These are phyloP conservation scores for Lactarius vividus DNA, from an alignment of 768 basidiomycete genomes.

Conservation along the genomic window DNA sequence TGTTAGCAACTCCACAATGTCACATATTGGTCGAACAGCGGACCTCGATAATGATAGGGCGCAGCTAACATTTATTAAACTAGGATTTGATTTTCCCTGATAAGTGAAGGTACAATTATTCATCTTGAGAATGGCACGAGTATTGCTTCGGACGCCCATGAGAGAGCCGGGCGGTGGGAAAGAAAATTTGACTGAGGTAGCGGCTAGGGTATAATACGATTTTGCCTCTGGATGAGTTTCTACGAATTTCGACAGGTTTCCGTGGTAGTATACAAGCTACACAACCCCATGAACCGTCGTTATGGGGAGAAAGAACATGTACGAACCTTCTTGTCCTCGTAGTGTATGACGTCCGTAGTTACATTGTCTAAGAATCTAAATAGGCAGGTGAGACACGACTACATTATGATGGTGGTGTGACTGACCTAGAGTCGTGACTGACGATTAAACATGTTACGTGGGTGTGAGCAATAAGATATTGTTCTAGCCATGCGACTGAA, in stretches of 20 bases:
- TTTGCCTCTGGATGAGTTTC: conserved; percentile 88
- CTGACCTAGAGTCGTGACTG: conserved; percentile 94
- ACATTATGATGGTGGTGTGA: conserved; percentile 11
- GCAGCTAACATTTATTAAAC: conserved; percentile 84
- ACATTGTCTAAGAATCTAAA: conserved; percentile 88
- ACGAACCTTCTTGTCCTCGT: conserved; percentile 84
- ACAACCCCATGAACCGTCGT: conserved; percentile 8
- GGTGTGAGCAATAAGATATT: conserved; percentile 77
- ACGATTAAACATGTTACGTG: conserved; percentile 90
- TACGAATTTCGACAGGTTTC: conserved; percentile 90
- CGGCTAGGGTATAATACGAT: conserved; percentile 95
- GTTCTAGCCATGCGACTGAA: conserved; percentile 90
- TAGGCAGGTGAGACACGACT: conserved; percentile 11
- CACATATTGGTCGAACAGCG: conserved; percentile 5
- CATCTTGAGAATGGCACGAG: conserved; percentile 93
- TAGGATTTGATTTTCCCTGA: conserved; percentile 76
- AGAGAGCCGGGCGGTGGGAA: conserved; percentile 95
- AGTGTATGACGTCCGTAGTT: conserved; percentile 96
- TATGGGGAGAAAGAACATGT: conserved; percentile 24
- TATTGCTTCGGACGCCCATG: conserved; percentile 96
- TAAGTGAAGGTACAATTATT: conserved; percentile 91
- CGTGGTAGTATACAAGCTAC: conserved; percentile 89
- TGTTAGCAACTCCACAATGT: conserved; percentile 31
- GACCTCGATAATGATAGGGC: conserved; percentile 90
- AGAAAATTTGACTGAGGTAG: conserved; percentile 89